phyloP scores from a whole-genome alignment of 805 yeast species.

The Cyberlindnera lachancei region DNA sequence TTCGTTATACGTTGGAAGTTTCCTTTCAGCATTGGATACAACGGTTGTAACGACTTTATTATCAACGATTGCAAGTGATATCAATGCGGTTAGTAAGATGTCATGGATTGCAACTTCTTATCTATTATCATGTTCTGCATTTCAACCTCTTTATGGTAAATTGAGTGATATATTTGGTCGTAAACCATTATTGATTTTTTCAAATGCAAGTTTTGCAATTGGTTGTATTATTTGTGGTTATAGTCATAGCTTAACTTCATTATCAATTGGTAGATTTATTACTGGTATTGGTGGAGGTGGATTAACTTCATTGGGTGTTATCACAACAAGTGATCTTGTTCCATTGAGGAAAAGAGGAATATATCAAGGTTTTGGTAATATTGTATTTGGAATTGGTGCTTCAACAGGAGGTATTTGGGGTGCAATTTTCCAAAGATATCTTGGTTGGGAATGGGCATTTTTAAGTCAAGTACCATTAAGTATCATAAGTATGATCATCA shows the following conservation, averaged over 20 bases:
- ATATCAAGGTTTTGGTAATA: constrained; percentile 73
- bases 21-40: constrained; percentile 53
- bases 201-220: constrained; percentile 31
- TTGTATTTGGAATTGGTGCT: constrained; percentile 69
- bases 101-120: constrained; percentile 67
- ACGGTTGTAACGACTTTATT: constrained; percentile 59
- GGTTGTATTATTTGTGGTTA: constrained; percentile 37
- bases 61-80: constrained; percentile 57
- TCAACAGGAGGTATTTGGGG: constrained; percentile 59
- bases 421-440: constrained; percentile 42
- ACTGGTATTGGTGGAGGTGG: constrained; percentile 92
- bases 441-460: constrained; percentile 67
- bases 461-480: constrained; percentile 46
- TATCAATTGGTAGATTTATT: constrained; percentile 52
- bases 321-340: constrained; percentile 67
- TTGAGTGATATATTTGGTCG: constrained; percentile 61
- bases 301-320: constrained; percentile 59
- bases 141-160: constrained; percentile 61
- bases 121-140: constrained; percentile 53
- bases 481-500: constrained; percentile 30
- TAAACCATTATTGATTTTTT: constrained; percentile 32
- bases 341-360: constrained; percentile 70
- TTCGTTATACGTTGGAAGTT: constrained; percentile 35
- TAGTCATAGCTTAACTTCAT: constrained; percentile 14
- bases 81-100: constrained; percentile 51